Evolutionary conservation across 805 yeast species (phyloP), one percentile per base, ranked within the genome.

Genomic region (Kuraishia floccosa): DNA sequence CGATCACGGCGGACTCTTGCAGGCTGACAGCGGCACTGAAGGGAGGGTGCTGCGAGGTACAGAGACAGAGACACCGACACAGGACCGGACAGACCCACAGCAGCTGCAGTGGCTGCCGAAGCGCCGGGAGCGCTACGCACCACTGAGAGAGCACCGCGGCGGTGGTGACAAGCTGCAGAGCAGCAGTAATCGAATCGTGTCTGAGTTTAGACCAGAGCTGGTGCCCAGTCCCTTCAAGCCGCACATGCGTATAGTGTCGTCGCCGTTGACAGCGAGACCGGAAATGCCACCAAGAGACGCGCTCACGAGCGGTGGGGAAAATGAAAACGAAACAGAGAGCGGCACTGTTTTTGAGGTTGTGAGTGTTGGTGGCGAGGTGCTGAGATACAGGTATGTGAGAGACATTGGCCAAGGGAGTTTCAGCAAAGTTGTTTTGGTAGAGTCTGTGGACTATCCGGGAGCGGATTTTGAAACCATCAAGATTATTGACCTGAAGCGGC

Each of bases 351-450:
- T n/a, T n/a, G n/a, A n/a, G n/a, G n/a, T n/a, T n/a, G n/a, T n/a
- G n/a, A n/a, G n/a, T n/a, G n/a, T n/a, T n/a, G n/a, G n/a, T n/a
- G 20, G 24, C 6, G 4, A 9, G 14, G 9, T 24, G 7, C n/a
- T 16, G 7, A 15, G n/a, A 9, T 63, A 69, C 68, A 43, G 41
- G 17, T 54, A 54, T 32, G 31, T 54, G 1, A 52, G 49, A 27
- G 58, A 65, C 26, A 58, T 81, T 4, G 93, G 93, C 1, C 42
- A 58, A 14, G 93, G 93, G 0, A 68, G 75, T 18, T 81, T 80
- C 49, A 76, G 85, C 48, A 64, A 62, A 6, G 91, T 81, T 8
- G 62, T 69, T 12, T 43, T 69, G 11, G 79, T 70, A 5, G 50
- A 50, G 24, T 42, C 54, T 2, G 28, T 49, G 0, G 50, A 47